Conservation (phyloP, 148 eudicot species). For the Dysphania ambrosioides region DNA sequence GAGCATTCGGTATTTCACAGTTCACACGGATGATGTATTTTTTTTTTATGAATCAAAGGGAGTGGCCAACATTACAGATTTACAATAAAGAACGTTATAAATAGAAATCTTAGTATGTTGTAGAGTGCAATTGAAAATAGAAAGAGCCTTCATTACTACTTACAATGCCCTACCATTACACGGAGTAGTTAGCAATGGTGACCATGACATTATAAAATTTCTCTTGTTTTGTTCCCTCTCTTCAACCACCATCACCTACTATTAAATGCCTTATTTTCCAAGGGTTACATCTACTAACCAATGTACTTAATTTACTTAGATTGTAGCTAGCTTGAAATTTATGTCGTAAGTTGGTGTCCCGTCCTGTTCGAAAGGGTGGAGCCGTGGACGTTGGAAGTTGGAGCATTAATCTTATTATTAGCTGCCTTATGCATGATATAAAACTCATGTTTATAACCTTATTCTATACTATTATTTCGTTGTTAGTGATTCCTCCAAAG, state of each 20-base stretch:
- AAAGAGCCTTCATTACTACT: too few species aligned
- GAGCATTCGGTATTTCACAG: too few species aligned
- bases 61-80: too few species aligned
- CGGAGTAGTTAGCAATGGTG: too few species aligned
- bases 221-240: neutral
- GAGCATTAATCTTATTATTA: conserved; percentile 3
- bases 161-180: too few species aligned
- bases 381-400: conserved; percentile 23
- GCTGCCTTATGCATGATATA: neutral
- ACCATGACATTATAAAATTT: too few species aligned
- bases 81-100: too few species aligned
- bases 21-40: too few species aligned
- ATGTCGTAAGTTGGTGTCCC: neutral
- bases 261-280: neutral
- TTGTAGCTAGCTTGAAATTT: conserved; percentile 5
- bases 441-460: neutral
- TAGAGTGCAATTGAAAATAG: too few species aligned
- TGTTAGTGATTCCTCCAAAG: neutral
- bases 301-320: neutral
- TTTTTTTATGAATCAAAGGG: too few species aligned
- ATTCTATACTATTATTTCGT: neutral
- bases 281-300: conserved; percentile 15
- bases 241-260: neutral
- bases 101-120: too few species aligned
- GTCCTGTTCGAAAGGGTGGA: conserved; percentile 6